Evolutionary conservation across 2,329 filamentous ascomycete species (phyloP), one percentile per base, ranked within the genome.

Genomic region (Fusarium sp.): DNA sequence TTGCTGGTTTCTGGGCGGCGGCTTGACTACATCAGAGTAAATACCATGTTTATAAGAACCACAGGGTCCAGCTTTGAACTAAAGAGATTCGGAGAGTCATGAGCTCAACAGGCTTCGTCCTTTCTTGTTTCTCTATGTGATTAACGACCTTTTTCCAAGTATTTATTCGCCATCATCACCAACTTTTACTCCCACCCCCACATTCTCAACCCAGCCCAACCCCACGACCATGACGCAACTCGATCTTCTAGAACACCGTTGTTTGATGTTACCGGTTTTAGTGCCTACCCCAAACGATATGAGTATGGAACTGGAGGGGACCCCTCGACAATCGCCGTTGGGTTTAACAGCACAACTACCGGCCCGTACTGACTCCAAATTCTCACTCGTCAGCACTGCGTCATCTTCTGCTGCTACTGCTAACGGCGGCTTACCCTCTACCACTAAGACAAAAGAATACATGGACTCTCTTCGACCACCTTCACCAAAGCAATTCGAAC

Each of bases 391-490:
- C 46, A 71, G 61, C 59, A 58, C 62, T 56, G 58, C 71, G 60
- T 70, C 73, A 65, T 76, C 65, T 14, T 30, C 49, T 33, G 20
- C 52, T 32, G 30, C 44, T 33, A 45, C 45, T 35, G 32, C 58
- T 48, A 45, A 26, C 41, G 35, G 32, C 38, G 37, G 44, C 49
- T 69, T 65, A 30, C 48, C 32, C 11, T 69, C 49, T 44, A 71
- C 64, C 42, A 59, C 69, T 53, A 80, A 78, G 60, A 75, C 76
- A 52, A 81, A 83, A 69, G 78, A 82, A 64, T 88, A 88, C 74
- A 81, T 88, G 78, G 85, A 86, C 61, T 85, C 85, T 13, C 78
- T 88, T 14, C 79, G 84, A 23, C 81, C 83, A 45, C 86, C 86
- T 4, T 84, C 85, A 3, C 71, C 69, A 32, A 79, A 84, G 33